phyloP scores from a whole-genome alignment of 805 yeast genomes.

The Cyberlindnera veronae region DNA sequence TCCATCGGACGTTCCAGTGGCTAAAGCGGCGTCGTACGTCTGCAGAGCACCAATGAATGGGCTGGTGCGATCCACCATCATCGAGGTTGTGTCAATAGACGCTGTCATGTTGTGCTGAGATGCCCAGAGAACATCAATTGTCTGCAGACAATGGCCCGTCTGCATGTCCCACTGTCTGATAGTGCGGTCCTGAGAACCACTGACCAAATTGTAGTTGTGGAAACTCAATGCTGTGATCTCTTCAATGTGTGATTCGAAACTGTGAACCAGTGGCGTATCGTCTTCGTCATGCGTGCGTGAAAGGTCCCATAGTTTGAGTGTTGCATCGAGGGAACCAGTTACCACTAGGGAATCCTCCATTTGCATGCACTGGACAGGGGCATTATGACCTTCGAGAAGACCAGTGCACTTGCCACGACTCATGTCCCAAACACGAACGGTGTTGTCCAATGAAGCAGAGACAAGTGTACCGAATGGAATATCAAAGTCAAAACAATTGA shows the following conservation, averaged over 20 bases:
- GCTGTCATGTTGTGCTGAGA: constrained; percentile 30
- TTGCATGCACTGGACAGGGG: constrained; percentile 57
- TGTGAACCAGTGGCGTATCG: constrained; percentile 37
- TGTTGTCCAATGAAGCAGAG: constrained; percentile 73
- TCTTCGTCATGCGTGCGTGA: constrained; percentile 27
- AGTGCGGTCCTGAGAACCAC: constrained; percentile 70
- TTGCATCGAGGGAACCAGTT: constrained; percentile 63
- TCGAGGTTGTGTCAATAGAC: constrained; percentile 9
- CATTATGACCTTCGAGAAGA: constrained; percentile 55
- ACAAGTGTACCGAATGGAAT: constrained; percentile 74
- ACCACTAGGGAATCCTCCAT: constrained; percentile 47
- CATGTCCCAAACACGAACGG: constrained; percentile 82
- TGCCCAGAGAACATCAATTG: constrained; percentile 67
- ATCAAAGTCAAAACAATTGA: constrained; percentile 64
- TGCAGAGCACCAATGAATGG: constrained; percentile 66
- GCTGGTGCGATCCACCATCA: constrained; percentile 14
- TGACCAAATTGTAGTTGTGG: constrained; percentile 50
- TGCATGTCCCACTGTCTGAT: constrained; percentile 72
- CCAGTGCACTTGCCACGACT: constrained; percentile 50
- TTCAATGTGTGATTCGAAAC: constrained; percentile 63
- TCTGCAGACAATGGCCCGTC: constrained; percentile 64
- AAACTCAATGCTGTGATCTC: constrained; percentile 61
- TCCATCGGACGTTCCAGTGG: constrained; percentile 78
- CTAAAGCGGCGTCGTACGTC: constrained; percentile 71
- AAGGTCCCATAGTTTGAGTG: constrained; percentile 59